Evolutionary conservation across 2,329 filamentous ascomycete species (phyloP).

Genomic region (Hypoxylon sp.): DNA sequence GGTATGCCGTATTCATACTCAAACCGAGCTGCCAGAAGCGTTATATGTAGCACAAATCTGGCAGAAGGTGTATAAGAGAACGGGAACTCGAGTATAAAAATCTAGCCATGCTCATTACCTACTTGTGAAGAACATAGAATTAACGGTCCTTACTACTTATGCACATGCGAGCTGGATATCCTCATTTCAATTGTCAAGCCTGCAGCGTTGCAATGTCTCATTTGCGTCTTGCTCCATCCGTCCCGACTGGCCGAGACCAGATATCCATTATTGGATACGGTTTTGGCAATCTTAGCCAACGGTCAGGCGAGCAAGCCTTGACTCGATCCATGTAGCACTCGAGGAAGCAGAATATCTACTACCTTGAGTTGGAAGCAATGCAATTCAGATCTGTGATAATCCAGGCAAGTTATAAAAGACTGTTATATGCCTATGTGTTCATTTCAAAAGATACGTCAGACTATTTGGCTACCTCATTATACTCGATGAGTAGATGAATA

Average conservation of each 20-base stretch:
- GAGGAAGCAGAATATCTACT: too few relatives aligned
- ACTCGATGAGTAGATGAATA: too few relatives aligned
- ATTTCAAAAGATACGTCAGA: too few relatives aligned
- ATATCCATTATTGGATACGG: conserved; percentile 15
- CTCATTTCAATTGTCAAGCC: conserved; percentile 22
- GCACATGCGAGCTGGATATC: background rate
- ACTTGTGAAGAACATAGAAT: too few relatives aligned
- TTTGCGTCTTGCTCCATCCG: conserved; percentile 24
- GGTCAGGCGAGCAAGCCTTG: conserved; percentile 24
- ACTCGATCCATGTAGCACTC: conserved; percentile 24
- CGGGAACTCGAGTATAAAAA: too few relatives aligned
- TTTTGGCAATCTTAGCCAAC: conserved; percentile 14
- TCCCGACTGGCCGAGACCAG: conserved; percentile 14
- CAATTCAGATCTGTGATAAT: conserved; percentile 19
- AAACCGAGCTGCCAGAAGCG: background rate
- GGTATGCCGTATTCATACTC: background rate
- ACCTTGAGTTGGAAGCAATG: conserved; percentile 12
- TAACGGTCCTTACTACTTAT: conserved; percentile 7
- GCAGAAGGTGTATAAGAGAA: too few relatives aligned
- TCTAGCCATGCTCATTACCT: background rate
- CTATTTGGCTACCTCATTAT: too few relatives aligned
- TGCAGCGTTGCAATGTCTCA: conserved; percentile 27
- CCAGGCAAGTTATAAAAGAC: conserved; percentile 1
- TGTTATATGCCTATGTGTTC: too few relatives aligned
- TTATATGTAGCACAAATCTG: background rate